These are phyloP conservation scores for Vicia faba DNA, from an alignment of 306 rosid genomes.

Conservation along the genomic window DNA sequence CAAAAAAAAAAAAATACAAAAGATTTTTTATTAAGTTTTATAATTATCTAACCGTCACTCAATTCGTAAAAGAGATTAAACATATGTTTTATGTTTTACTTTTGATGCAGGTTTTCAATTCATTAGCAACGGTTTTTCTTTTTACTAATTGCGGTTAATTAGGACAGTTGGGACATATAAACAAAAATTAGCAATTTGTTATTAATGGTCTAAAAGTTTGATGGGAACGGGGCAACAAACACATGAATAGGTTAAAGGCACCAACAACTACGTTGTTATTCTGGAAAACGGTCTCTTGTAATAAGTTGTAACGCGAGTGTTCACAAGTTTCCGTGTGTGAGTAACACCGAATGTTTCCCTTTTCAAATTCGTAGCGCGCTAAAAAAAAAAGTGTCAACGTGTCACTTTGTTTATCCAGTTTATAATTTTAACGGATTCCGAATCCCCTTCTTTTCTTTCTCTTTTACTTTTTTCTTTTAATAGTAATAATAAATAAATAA, in stretches of 20 bases:
- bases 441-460: conserved; percentile 3
- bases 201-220: conserved; percentile 3
- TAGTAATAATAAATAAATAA: neutral
- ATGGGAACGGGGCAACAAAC: conserved; percentile 22
- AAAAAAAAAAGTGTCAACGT: conserved; percentile 5
- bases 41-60: no score
- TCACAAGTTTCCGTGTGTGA: conserved; percentile 9
- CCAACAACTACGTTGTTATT: no score
- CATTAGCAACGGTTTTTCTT: neutral
- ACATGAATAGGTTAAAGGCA: neutral
- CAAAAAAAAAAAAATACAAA: no score
- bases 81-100: neutral
- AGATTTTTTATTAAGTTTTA: no score
- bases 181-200: neutral
- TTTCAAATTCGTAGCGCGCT: conserved; percentile 50
- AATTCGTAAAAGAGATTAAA: neutral
- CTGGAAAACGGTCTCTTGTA: no score
- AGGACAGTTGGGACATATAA: neutral
- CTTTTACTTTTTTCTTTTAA: neutral
- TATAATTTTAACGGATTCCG: conserved; percentile 31
- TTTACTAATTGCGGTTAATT: neutral
- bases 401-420: neutral
- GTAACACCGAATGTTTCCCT: conserved; percentile 1
- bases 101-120: neutral
- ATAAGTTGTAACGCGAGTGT: neutral